Base-by-base conservation (phyloP, 352 stramenopile species). In the Pythium chondricola region DNA sequence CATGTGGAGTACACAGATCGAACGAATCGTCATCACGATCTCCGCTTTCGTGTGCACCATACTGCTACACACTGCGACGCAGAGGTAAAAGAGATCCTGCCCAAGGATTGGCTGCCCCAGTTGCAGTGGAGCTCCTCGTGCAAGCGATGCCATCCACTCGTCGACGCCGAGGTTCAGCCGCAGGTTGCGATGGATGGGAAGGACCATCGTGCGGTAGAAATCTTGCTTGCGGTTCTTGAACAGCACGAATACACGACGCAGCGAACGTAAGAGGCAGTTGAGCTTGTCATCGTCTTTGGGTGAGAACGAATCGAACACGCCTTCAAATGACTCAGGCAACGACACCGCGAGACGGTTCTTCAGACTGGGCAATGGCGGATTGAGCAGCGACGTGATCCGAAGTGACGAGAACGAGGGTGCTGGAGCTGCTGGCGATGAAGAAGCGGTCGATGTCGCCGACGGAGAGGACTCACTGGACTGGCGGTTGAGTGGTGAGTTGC, bases 281-380 rank as follows among this genome's bases (percentile, higher is more conserved):
- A 90, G 43, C 36, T 90, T 93, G 48, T 67, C 73, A 48, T 93
- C 82, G 39, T 93, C 78, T 33, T 86, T 85, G 0, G 82, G 72
- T 3, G 76, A 78, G 37, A 75, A 82, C 17, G 81, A 67, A 54
- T 93, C 82, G 17, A 93, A 47, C 29, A 84, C 66, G 3, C 56
- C 60, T 42, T 90, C 79, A 13, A 88, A 30, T 9, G 71, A 69
- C 65, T 90, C 79, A 0, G 79, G 75, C 3, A 90, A 54, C 33
- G 63, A 74, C 40, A 90, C 79, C 11, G 65, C 79, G 4, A 88
- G 38, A 2, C 79, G 76, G 10, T 58, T 79, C 60, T 83, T 83
- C 38, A 90, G 43, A 21, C 60, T 73, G 13, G 69, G 75, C 16
- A 63, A 44, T 2, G 66, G 58, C 14, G 71, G 63, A 27, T 87